These are phyloP conservation scores for Silene coronaria DNA, from an alignment of 179 eudicot genomes.

Conservation along the genomic window DNA sequence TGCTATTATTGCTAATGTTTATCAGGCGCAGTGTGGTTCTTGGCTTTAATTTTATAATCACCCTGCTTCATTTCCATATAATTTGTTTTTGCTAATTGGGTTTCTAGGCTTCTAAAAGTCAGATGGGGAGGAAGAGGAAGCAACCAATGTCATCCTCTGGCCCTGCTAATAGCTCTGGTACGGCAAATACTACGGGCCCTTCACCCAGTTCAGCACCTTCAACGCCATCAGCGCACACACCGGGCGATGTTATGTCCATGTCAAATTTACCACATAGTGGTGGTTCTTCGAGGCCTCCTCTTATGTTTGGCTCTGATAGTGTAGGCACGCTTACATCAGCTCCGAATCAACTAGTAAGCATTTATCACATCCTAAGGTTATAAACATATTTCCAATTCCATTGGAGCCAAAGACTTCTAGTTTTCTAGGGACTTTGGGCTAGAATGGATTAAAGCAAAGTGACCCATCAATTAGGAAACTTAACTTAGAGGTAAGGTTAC, in stretches of 20 bases:
- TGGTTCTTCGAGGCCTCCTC: slow-evolving; percentile 74
- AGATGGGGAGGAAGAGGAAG: slow-evolving; percentile 86
- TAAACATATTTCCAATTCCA: neutral
- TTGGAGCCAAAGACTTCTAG: neutral
- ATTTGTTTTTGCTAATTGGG: slow-evolving; percentile 3
- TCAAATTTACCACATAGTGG: slow-evolving; percentile 65
- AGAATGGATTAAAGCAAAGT: neutral
- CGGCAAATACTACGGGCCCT: slow-evolving; percentile 92
- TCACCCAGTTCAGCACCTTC: slow-evolving; percentile 96
- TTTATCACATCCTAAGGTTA: neutral
- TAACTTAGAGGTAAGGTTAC: neutral
- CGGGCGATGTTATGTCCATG: slow-evolving; percentile 88
- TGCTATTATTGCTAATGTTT: neutral
- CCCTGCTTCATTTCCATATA: neutral
- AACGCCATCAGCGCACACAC: slow-evolving; percentile 87
- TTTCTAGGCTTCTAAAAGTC: slow-evolving; percentile 66
- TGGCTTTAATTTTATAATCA: neutral
- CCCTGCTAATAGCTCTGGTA: slow-evolving; percentile 95
- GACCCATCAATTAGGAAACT: neutral
- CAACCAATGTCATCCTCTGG: slow-evolving; percentile 89
- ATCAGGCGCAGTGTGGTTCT: neutral
- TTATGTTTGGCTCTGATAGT: slow-evolving; percentile 75
- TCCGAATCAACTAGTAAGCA: slow-evolving; percentile 71
- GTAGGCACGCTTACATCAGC: slow-evolving; percentile 62
- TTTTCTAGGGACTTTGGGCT: neutral